Evolutionary conservation across 257 asterid species (phyloP), one percentile per base, ranked within the genome.

Genomic region (Scutellaria barbata): DNA sequence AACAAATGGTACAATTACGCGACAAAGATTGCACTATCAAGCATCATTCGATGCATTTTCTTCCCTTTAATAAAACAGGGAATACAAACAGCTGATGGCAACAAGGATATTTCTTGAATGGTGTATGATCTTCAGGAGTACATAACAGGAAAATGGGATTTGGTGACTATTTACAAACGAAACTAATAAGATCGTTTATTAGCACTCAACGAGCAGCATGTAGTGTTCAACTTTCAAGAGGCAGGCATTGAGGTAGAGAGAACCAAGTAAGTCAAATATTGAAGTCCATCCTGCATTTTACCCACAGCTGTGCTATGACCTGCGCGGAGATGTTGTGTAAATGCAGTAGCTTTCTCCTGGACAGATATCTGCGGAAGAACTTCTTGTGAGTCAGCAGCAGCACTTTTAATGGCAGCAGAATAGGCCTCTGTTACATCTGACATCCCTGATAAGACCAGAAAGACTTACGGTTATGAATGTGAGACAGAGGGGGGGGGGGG

Each of bases 221-320:
- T 10, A 40, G 45, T 33, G 62, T 4, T 37, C 1, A 5, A 47
- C 45, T 64, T 67, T 86, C 85, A 87, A 77, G 87, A 83, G 68
- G 87, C 69, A 68, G 97, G 88, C 88, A 94, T 83, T 56, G 98
- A 85, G 72, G 91, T 81, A 37, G 95, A 82, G 75, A 91, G 70
- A 63, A 94, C 85, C 47, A 94, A 76, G 75, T 83, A 86, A 6
- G 92, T 81, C 79, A 94, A 79, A 63, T 74, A 87, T 12, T 79
- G 96, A 57, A 94, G 88, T 56, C 98, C 98, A 7, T 94, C 99
- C 82, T 89, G 89, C 83, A 94, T 72, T 80, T 86, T 94, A 17
- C 88, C 86, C 73, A 84, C 70, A 33, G 98, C 96, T 6, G 85
- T 83, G 81, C 76, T 80, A 63, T 81, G 93, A 81, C 86, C 92